Conservation (phyloP, 2,329 filamentous ascomycete species). For the Exutisphaerella laricina region DNA sequence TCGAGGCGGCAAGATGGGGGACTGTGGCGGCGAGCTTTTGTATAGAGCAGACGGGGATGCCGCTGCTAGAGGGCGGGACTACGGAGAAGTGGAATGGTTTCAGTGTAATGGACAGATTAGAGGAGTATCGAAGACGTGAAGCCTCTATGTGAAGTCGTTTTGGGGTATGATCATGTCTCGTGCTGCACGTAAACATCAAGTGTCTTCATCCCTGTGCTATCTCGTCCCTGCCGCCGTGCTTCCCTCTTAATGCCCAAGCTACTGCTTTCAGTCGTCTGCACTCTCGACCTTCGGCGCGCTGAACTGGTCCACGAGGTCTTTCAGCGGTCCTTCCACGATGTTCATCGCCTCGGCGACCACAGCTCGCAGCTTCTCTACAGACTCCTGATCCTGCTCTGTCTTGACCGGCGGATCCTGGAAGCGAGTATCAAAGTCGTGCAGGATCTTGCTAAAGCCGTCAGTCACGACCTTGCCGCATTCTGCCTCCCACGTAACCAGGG, state of each 20-base stretch:
- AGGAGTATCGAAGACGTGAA: slow-evolving; percentile 28
- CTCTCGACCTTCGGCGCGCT: neutral
- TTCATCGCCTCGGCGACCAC: neutral
- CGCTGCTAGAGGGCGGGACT: slow-evolving; percentile 44
- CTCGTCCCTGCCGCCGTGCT: no score
- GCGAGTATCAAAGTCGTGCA: neutral
- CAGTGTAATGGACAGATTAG: slow-evolving; percentile 39
- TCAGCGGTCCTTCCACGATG: neutral
- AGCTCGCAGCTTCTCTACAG: neutral
- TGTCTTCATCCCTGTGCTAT: no score
- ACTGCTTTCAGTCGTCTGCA: neutral
- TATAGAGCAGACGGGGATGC: slow-evolving; percentile 90
- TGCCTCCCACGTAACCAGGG: neutral
- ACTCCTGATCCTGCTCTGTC: neutral
- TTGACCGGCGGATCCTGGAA: neutral
- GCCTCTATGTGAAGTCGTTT: neutral
- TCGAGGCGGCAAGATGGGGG: slow-evolving; percentile 71
- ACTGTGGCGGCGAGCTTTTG: slow-evolving; percentile 83
- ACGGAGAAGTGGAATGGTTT: slow-evolving; percentile 46
- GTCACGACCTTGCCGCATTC: neutral
- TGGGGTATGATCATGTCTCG: neutral
- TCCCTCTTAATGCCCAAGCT: neutral
- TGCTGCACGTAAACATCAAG: no score
- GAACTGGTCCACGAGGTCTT: neutral
- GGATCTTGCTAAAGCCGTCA: neutral